A percentile compares a stretch with the other conserved stretches of the same genome.
Evolutionary conservation across 2,329 filamentous ascomycete species (phyloP).

Genomic region (Fusarium concolor): DNA sequence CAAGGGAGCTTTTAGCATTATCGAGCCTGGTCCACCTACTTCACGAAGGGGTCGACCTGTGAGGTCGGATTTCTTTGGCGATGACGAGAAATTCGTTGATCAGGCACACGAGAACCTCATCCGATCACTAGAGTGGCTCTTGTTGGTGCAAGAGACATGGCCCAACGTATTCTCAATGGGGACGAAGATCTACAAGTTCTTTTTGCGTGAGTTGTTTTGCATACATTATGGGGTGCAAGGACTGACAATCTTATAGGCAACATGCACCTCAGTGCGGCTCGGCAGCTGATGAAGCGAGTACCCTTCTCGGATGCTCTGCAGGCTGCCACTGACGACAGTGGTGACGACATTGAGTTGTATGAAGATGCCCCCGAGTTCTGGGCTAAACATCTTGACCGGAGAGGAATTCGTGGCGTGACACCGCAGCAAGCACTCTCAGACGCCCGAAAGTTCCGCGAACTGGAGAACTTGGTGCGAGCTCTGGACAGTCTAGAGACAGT

Average conservation of each 20-base stretch:
- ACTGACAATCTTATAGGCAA: conserved; percentile 53
- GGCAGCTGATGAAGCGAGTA: conserved; percentile 64
- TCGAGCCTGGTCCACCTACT: conserved; percentile 55
- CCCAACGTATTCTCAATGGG: conserved; percentile 75
- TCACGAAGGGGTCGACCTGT: conserved; percentile 69
- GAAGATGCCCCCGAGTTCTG: conserved; percentile 56
- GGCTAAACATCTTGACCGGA: conserved; percentile 53
- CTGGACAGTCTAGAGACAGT: conserved; percentile 77
- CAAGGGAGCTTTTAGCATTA: conserved; percentile 62
- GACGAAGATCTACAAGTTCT: conserved; percentile 81
- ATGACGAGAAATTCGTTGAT: conserved; percentile 64
- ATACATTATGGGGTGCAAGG: background rate
- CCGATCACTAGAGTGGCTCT: conserved; percentile 85
- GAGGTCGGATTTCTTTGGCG: conserved; percentile 76
- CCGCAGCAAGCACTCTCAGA: conserved; percentile 61
- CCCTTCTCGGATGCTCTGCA: conserved; percentile 62
- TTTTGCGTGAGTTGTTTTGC: conserved; percentile 74
- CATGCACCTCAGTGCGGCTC: conserved; percentile 65
- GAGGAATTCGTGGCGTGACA: conserved; percentile 51
- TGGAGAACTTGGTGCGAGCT: conserved; percentile 74
- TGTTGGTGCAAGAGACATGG: conserved; percentile 79
- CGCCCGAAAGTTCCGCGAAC: conserved; percentile 73
- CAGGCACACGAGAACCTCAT: conserved; percentile 78
- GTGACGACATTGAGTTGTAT: conserved; percentile 53
- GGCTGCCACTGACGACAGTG: conserved; percentile 53